These are phyloP conservation scores for Bidens hawaiensis DNA, from an alignment of 140 eudicot genomes.

Conservation along the genomic window DNA sequence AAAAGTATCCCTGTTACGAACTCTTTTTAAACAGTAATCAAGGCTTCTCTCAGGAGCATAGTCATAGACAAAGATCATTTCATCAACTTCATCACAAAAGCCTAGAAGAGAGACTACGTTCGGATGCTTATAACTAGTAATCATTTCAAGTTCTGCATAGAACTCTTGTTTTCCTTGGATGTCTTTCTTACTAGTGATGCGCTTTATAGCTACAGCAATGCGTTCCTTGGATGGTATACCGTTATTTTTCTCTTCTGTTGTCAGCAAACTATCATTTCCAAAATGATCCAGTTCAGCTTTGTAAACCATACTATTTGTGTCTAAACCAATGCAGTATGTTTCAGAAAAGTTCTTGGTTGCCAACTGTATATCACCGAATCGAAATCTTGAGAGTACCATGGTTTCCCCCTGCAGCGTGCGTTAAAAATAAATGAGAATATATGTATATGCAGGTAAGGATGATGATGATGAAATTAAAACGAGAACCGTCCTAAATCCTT, in stretches of 20 bases:
- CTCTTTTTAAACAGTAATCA: neutral
- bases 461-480: neutral
- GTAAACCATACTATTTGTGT: neutral
- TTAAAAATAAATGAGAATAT: neutral
- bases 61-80: conserved; percentile 2
- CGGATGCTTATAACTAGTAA: neutral
- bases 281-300: neutral
- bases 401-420: conserved; percentile 8
- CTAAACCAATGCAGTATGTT: neutral
- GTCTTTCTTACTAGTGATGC: neutral
- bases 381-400: neutral
- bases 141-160: neutral
- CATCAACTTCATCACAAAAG: neutral
- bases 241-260: neutral
- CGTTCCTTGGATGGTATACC: neutral
- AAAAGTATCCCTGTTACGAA: neutral
- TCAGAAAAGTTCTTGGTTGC: conserved; percentile 1
- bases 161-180: neutral
- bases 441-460: neutral
- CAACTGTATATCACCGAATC: neutral
- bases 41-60: neutral
- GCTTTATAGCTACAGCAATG: neutral
- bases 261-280: neutral
- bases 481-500: too few species aligned
- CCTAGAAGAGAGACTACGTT: neutral